phyloP scores from a whole-genome alignment of 2,329 filamentous ascomycete genomes.

The Fusarium sp. region DNA sequence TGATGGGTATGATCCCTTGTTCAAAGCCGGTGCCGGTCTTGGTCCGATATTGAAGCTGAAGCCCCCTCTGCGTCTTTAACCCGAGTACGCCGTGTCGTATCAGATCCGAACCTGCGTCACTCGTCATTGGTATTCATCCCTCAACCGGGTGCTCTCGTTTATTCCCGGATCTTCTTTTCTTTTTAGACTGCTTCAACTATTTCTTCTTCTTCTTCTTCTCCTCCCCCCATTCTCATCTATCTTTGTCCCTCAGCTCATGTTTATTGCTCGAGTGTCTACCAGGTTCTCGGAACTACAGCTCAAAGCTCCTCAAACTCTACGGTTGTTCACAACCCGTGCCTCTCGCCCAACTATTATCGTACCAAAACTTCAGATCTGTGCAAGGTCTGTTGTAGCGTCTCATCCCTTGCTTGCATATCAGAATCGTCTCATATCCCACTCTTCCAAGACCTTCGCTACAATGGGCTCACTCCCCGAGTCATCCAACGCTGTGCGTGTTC shows the following conservation, averaged over 20 bases:
- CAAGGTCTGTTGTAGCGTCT: slow-evolving; percentile 4
- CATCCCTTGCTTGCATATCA: slow-evolving; percentile 2
- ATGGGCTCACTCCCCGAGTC: slow-evolving; percentile 48
- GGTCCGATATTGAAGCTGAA: slow-evolving; percentile 31
- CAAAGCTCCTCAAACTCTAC: slow-evolving; percentile 14
- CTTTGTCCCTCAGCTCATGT: slow-evolving; percentile 34
- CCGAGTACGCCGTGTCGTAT: slow-evolving; percentile 1
- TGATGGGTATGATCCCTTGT: slow-evolving; percentile 19
- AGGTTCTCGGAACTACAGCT: slow-evolving; percentile 27
- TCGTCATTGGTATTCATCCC: slow-evolving; percentile 14
- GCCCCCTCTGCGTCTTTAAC: not conserved
- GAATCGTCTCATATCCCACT: slow-evolving; percentile 10
- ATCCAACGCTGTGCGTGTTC: slow-evolving; percentile 61
- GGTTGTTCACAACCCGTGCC: slow-evolving; percentile 9
- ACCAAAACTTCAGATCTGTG: slow-evolving; percentile 7
- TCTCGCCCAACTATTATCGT: slow-evolving; percentile 1
- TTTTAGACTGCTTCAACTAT: not conserved
- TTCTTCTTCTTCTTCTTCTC: not conserved
- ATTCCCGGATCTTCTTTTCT: slow-evolving; percentile 6
- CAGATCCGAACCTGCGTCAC: slow-evolving; percentile 15
- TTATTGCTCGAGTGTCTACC: slow-evolving; percentile 24
- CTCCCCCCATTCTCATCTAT: not conserved
- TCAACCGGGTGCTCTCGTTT: slow-evolving; percentile 12
- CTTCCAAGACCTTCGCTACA: slow-evolving; percentile 24
- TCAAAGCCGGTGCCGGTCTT: slow-evolving; percentile 5